Evolutionary conservation across 805 yeast species (phyloP).

Genomic region (Barnettozyma pratensis): DNA sequence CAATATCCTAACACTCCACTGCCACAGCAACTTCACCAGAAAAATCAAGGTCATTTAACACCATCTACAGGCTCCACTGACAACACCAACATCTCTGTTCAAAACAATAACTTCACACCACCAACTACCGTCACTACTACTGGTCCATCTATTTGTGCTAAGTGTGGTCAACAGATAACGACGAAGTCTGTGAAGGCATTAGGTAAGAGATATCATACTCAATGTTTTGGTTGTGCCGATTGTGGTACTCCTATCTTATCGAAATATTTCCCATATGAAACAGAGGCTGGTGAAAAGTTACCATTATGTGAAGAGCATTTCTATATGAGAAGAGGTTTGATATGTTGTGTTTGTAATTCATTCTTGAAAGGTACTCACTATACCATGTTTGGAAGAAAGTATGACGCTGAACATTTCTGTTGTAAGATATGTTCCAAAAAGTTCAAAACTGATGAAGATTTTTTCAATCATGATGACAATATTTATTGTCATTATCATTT

Average conservation of each 20-base stretch:
- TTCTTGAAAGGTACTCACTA: slow-evolving; percentile 91
- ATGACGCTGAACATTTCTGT: slow-evolving; percentile 92
- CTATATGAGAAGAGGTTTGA: slow-evolving; percentile 74
- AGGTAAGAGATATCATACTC: slow-evolving; percentile 73
- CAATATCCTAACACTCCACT: too few relatives aligned
- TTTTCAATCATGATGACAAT: slow-evolving; percentile 77
- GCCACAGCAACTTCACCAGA: slow-evolving; percentile 2
- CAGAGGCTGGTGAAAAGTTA: slow-evolving; percentile 37
- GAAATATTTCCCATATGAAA: slow-evolving; percentile 81
- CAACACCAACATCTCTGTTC: slow-evolving; percentile 2
- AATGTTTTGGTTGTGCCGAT: slow-evolving; percentile 82
- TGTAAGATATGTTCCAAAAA: slow-evolving; percentile 82
- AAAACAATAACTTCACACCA: slow-evolving; percentile 3
- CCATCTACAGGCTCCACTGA: slow-evolving; percentile 9
- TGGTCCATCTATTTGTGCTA: slow-evolving; percentile 34
- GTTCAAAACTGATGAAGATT: slow-evolving; percentile 88
- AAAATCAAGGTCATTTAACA: slow-evolving; percentile 1
- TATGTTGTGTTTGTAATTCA: slow-evolving; percentile 81
- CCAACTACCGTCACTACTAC: slow-evolving; percentile 6
- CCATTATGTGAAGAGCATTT: slow-evolving; percentile 90
- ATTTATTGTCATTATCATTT: slow-evolving; percentile 92
- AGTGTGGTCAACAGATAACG: slow-evolving; percentile 47
- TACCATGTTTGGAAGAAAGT: slow-evolving; percentile 87
- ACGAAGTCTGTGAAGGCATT: slow-evolving; percentile 88
- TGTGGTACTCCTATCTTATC: slow-evolving; percentile 79